phyloP scores from a whole-genome alignment of 2,329 filamentous ascomycete species.

The Aspergillus quadricinctus region DNA sequence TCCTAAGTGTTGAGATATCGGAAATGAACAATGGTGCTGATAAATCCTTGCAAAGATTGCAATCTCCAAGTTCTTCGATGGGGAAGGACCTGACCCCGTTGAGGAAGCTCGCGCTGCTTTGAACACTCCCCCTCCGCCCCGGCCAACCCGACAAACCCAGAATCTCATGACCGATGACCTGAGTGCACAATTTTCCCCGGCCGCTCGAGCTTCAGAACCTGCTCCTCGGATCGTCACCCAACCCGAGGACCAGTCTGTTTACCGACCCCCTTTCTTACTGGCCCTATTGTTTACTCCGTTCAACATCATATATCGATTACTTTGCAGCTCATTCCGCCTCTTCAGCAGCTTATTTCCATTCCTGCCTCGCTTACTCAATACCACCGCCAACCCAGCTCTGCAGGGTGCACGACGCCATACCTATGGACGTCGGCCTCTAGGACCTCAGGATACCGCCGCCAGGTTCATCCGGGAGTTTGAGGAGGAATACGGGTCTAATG shows the following conservation, averaged over 20 bases:
- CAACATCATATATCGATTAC: constrained; percentile 67
- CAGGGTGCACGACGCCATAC: constrained; percentile 51
- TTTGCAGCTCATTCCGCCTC: constrained; percentile 64
- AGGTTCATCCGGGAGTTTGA: constrained; percentile 91
- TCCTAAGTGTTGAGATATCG: neutral
- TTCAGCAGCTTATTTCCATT: constrained; percentile 77
- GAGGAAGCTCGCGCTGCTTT: constrained; percentile 68
- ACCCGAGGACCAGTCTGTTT: constrained; percentile 59
- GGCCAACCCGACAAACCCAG: constrained; percentile 62
- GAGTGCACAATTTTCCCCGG: constrained; percentile 27
- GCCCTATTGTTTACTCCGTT: constrained; percentile 78
- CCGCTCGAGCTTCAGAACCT: constrained; percentile 52
- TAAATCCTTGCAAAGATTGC: constrained; percentile 62
- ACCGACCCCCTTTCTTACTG: constrained; percentile 70
- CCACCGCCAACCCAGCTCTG: constrained; percentile 46
- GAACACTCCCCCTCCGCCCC: constrained; percentile 55
- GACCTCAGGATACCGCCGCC: constrained; percentile 80
- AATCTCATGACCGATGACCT: constrained; percentile 58
- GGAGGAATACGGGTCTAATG: constrained; percentile 72
- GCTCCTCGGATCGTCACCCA: constrained; percentile 83
- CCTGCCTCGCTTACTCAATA: constrained; percentile 59
- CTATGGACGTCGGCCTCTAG: constrained; percentile 68
- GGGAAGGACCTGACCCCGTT: constrained; percentile 77
- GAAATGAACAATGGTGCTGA: constrained; percentile 1
- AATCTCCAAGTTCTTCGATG: constrained; percentile 96